Evolutionary conservation across 352 stramenopile species (phyloP).

Genomic region (Phytophthora palmivora): DNA sequence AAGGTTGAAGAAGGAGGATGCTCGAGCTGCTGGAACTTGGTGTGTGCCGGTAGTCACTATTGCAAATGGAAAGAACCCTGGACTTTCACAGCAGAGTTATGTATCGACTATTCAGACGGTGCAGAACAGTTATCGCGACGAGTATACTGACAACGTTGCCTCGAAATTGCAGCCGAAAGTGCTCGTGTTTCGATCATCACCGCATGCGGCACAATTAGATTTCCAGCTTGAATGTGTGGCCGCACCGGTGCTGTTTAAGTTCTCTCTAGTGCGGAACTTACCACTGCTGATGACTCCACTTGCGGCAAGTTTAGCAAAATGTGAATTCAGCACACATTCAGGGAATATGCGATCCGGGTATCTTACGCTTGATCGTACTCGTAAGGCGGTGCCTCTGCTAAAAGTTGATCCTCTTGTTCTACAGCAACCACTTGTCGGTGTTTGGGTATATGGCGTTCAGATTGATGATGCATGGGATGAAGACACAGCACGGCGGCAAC

Average conservation of each 20-base stretch:
- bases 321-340: constrained; percentile 52
- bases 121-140: constrained; percentile 44
- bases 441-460: constrained; percentile 77
- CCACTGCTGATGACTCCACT: constrained; percentile 83
- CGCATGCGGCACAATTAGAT: constrained; percentile 50
- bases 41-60: constrained; percentile 46
- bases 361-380: constrained; percentile 75
- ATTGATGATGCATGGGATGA: constrained; percentile 63
- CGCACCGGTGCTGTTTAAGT: constrained; percentile 52
- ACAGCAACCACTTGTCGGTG: constrained; percentile 69
- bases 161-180: constrained; percentile 50
- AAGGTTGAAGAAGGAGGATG: constrained; percentile 33
- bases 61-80: constrained; percentile 6
- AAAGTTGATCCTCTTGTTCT: constrained; percentile 76
- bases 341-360: constrained; percentile 57
- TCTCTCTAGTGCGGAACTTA: constrained; percentile 70
- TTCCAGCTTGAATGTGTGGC: constrained; percentile 52
- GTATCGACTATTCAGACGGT: constrained; percentile 33
- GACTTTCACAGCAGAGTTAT: constrained; percentile 42
- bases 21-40: constrained; percentile 31
- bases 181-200: constrained; percentile 43
- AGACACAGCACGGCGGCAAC: constrained; percentile 33
- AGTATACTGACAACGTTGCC: constrained; percentile 41
- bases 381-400: constrained; percentile 77
- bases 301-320: constrained; percentile 58